phyloP scores from a whole-genome alignment of 2,329 filamentous ascomycete species.

The Ascochyta clinopodiicola region DNA sequence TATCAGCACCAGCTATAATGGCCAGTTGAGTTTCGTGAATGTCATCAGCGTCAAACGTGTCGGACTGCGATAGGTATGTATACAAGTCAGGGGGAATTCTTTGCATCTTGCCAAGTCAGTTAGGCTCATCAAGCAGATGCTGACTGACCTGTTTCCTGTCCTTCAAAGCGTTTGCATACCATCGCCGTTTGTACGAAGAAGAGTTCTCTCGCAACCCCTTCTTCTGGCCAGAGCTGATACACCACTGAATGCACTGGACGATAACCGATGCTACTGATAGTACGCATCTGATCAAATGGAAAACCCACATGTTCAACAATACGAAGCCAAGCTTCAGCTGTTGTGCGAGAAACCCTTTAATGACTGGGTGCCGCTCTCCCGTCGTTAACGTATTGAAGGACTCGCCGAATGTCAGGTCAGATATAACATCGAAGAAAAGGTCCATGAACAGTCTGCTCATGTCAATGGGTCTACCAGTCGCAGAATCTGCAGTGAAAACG shows the following conservation, averaged over 20 bases:
- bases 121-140: background rate
- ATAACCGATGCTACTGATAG: background rate
- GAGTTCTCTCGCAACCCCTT: slow-evolving; percentile 3
- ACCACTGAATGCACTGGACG: background rate
- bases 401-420: slow-evolving; percentile 19
- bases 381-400: slow-evolving; percentile 19
- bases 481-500: background rate
- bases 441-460: slow-evolving; percentile 16
- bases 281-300: slow-evolving; percentile 16
- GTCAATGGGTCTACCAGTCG: slow-evolving; percentile 1
- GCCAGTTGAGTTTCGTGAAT: slow-evolving; percentile 21
- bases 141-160: slow-evolving; percentile 13
- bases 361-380: slow-evolving; percentile 10
- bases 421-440: slow-evolving; percentile 23
- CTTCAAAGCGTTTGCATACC: slow-evolving; percentile 17
- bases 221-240: background rate
- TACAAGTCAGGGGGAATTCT: slow-evolving; percentile 17
- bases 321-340: slow-evolving; percentile 16
- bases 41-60: slow-evolving; percentile 4
- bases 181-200: background rate
- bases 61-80: slow-evolving; percentile 19
- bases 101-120: slow-evolving; percentile 16
- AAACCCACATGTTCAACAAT: slow-evolving; percentile 18
- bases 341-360: slow-evolving; percentile 12
- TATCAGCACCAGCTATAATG: slow-evolving; percentile 55